Base-by-base conservation (phyloP, 2,329 filamentous ascomycete species). In the Aspergillus fumigatiaffinis region DNA sequence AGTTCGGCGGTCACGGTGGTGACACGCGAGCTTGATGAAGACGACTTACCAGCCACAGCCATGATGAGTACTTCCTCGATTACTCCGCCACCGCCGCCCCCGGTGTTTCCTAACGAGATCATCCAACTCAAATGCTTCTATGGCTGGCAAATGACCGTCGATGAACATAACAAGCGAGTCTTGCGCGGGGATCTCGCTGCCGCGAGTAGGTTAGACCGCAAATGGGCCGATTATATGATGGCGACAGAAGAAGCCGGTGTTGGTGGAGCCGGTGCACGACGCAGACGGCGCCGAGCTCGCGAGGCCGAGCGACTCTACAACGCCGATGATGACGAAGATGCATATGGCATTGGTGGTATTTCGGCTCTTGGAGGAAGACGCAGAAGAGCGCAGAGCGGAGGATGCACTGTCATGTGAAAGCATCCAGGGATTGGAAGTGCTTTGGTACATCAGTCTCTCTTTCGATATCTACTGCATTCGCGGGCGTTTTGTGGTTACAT, bases 181-280 rank as follows among this genome's bases (percentile, higher is more conserved):
- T 73, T 96, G 52, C 81, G 84, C 4, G 91, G 91, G 6, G 90
- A 96, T 60, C 83, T 91, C 57, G 79, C 81, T 0, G 82, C 89
- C 1, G 94, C 94, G 0, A 82, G 81, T 41, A 81, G 90, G n/a
- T 80, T 97, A 21, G 92, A 96, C 78, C 83, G 87, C 62, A 95
- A 93, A 72, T 97, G 93, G 93, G 88, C 89, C 0, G 89, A 95
- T 54, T 96, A 91, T 73, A 97, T 97, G 92, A 90, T 95, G 76
- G 87, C 90, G 17, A 90, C 85, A 52, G 91, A 96, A 73, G 93
- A 97, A 71, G 90, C 89, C 0, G 89, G 88, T 2, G 83, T 84
- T 2, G 66, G 69, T 10, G 76, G 75, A 41, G 80, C 78, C 2
- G 91, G 89, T 5, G 79, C 83, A 2, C 81, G 92, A 54, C 80